Evolutionary conservation across 1,139 yeast genomes (phyloP).

Genomic region (Candida anutae): DNA sequence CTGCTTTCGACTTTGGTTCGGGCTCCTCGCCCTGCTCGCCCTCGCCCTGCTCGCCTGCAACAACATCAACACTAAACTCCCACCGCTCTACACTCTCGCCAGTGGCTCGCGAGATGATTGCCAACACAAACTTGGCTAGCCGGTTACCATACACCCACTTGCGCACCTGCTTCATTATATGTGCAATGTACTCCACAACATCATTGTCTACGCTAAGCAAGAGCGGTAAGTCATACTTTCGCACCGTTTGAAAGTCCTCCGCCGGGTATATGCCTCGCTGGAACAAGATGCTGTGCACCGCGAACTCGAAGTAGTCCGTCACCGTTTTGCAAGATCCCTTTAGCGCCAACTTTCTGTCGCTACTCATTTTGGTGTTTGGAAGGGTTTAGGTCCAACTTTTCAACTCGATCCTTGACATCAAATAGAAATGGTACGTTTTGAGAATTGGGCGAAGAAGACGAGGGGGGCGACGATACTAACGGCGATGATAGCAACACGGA

Average conservation of each 20-base stretch:
- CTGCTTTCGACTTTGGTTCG: conserved; percentile 31
- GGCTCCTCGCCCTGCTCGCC: conserved; percentile 5
- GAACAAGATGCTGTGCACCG: conserved; percentile 72
- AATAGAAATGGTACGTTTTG: no score
- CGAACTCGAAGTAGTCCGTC: conserved; percentile 78
- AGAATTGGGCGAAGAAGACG: no score
- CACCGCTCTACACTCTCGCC: conserved; percentile 75
- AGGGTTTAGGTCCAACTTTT: no score
- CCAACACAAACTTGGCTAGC: conserved; percentile 63
- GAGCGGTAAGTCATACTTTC: conserved; percentile 74
- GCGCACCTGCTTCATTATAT: conserved; percentile 68
- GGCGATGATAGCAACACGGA: conserved; percentile 69
- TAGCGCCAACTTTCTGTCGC: conserved; percentile 41
- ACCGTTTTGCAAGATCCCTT: conserved; percentile 75
- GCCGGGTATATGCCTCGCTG: conserved; percentile 90
- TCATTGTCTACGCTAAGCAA: conserved; percentile 72
- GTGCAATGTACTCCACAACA: conserved; percentile 59
- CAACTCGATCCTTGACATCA: no score
- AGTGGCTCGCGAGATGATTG: conserved; percentile 58
- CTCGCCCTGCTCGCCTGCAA: conserved; percentile 6
- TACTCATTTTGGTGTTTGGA: no score
- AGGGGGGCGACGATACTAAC: no score
- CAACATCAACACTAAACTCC: conserved; percentile 65
- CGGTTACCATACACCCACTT: conserved; percentile 74
- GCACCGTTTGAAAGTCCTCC: conserved; percentile 74